phyloP scores from a whole-genome alignment of 768 basidiomycete species.

The Amanita rubescens region DNA sequence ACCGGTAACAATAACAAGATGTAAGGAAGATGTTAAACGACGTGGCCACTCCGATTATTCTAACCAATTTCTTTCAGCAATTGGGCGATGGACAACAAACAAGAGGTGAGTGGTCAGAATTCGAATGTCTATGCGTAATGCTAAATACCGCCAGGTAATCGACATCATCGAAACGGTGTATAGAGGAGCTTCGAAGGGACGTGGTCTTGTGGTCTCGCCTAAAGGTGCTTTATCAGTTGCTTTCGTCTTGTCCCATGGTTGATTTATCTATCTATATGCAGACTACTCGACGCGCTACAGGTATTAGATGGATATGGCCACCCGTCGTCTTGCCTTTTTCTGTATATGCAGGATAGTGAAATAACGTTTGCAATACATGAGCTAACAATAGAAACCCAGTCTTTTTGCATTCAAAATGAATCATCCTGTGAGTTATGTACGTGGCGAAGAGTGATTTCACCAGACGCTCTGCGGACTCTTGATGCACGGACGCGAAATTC shows the following conservation, averaged over 20 bases:
- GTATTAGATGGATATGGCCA: constrained; percentile 19
- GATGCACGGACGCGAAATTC: too few species aligned
- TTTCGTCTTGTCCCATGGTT: neutral
- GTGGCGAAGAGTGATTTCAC: too few species aligned
- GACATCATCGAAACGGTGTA: constrained; percentile 99
- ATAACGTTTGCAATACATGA: too few species aligned
- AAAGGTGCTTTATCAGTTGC: constrained; percentile 52
- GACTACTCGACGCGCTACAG: constrained; percentile 41
- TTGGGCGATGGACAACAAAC: constrained; percentile 98
- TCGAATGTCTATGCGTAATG: neutral
- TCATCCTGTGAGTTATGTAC: too few species aligned
- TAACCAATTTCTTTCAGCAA: constrained; percentile 47
- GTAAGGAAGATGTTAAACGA: constrained; percentile 40
- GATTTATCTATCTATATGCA: constrained; percentile 14
- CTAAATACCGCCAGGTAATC: constrained; percentile 56
- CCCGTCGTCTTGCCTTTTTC: too few species aligned
- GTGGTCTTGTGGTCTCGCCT: constrained; percentile 95
- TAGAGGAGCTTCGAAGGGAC: constrained; percentile 94
- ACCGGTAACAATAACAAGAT: constrained; percentile 99
- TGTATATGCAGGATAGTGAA: too few species aligned
- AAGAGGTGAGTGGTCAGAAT: constrained; percentile 56
- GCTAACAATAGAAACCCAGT: too few species aligned
- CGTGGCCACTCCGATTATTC: neutral
- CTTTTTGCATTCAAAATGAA: too few species aligned
- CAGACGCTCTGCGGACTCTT: too few species aligned